These are phyloP conservation scores for Pterocarpus santalinus DNA, from an alignment of 306 rosid species.

Conservation along the genomic window DNA sequence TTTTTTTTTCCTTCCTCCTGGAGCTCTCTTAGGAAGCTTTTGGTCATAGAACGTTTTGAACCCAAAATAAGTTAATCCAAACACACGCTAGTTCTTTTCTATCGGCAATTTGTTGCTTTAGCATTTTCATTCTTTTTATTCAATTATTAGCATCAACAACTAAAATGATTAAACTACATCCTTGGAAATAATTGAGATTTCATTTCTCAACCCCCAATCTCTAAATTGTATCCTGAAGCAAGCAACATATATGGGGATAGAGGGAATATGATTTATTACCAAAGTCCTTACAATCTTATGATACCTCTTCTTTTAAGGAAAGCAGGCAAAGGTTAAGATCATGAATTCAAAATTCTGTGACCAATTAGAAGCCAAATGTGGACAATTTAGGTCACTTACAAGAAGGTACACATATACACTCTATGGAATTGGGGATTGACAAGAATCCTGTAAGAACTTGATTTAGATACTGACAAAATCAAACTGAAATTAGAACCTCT, in stretches of 20 bases:
- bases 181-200: slow-evolving; percentile 4
- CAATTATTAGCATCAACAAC: slow-evolving; percentile 18
- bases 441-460: neutral
- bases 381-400: slow-evolving; percentile 16
- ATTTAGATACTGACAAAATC: slow-evolving; percentile 3
- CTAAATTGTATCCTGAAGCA: neutral
- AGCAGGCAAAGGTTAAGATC: neutral
- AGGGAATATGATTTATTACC: slow-evolving; percentile 21
- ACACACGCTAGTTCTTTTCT: slow-evolving; percentile 3
- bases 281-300: neutral
- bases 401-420: neutral
- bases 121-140: neutral
- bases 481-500: neutral
- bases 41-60: too few species aligned
- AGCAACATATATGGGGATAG: slow-evolving; percentile 4
- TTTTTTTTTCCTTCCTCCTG: too few species aligned
- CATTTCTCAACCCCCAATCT: slow-evolving; percentile 14
- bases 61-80: neutral
- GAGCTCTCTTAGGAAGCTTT: neutral
- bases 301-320: neutral
- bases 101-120: neutral
- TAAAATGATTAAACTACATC: neutral
- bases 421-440: neutral
- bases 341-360: slow-evolving; percentile 8
- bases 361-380: neutral